Base-by-base conservation (phyloP, 345 rosid genomes). In the Syzygium aqueum region DNA sequence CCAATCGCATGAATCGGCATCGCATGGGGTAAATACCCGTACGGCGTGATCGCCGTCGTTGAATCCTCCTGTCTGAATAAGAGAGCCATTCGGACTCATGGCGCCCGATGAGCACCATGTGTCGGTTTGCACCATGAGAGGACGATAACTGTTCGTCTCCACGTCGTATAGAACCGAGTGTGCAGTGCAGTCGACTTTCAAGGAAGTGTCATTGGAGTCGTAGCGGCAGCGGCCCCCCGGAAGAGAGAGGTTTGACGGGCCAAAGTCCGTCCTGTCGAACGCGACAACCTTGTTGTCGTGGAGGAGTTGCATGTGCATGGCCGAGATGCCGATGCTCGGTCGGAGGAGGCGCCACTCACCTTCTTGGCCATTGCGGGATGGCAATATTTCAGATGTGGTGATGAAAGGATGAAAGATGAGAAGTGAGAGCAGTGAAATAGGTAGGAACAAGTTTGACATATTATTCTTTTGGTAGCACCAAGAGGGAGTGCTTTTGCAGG, bases 21-120 rank as follows among this genome's bases (percentile, higher is more conserved):
- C 30, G 87, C 97, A 95, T 2, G 98, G 94, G 21, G 90, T 89
- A 84, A 95, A 95, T 11, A 87, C 56, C 1, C 98, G 96, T 22
- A 94, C 88, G 1, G 89, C 92, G 46, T 65, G 94, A 51, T 95
- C 96, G 1, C 99, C 99, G 25, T 92, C 93, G 21, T 94, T 94
- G 89, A 67, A 96, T 7, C 99, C 98, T 30, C 99, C 99, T 5
- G 96, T 95, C 61, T 97, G 99, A 87, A 96, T 88, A 0, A 95
- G 91, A 5, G 97, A 93, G 51, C 99, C 98, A 16, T 94, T 87
- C 0, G 96, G 93, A 65, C 93, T 91, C 25, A 95, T 89, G 0
- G 98, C 91, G 2, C 98, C 99, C 0, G 98, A 97, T 2, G 99
- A 97, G 91, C 99, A 95, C 98, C 98, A 97, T 23, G 96, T 92